These are phyloP conservation scores for Colletotrichum sp. DNA, from an alignment of 2,329 filamentous ascomycete genomes.

Conservation along the genomic window DNA sequence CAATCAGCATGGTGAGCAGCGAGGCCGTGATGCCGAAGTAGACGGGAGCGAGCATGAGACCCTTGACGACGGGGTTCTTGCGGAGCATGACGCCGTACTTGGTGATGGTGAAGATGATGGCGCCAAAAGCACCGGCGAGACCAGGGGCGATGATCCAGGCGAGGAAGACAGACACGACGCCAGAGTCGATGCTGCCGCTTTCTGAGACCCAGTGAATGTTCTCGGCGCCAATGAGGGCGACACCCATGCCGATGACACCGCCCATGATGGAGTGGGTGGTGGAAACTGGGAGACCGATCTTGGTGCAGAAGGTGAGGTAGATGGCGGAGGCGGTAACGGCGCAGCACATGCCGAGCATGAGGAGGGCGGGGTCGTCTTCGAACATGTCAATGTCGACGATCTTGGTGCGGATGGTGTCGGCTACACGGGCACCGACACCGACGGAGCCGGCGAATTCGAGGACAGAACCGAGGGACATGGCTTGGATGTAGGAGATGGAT, in stretches of 20 bases:
- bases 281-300: constrained; percentile 38
- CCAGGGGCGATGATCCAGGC: constrained; percentile 53
- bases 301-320: constrained; percentile 48
- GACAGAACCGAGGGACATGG: constrained; percentile 48
- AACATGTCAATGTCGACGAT: constrained; percentile 47
- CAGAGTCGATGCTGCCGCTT: constrained; percentile 26
- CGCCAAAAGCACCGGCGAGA: constrained; percentile 46
- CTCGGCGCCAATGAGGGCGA: constrained; percentile 42
- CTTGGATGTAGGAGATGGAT: constrained; percentile 58
- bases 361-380: constrained; percentile 39
- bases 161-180: constrained; percentile 52
- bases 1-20: constrained; percentile 22
- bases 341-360: constrained; percentile 48
- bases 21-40: constrained; percentile 62
- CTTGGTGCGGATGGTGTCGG: constrained; percentile 52
- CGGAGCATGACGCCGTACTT: constrained; percentile 48
- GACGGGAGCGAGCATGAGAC: constrained; percentile 52
- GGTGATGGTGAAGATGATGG: constrained; percentile 47
- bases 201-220: constrained; percentile 46
- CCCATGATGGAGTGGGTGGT: constrained; percentile 53
- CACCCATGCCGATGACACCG: constrained; percentile 49
- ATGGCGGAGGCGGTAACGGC: constrained; percentile 41
- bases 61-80: constrained; percentile 44
- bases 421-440: constrained; percentile 50
- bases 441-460: constrained; percentile 56